A percentile compares a stretch with the other conserved stretches of the same genome.
These are phyloP conservation scores for Fusarium compactum DNA, from an alignment of 2,329 filamentous ascomycete species.

Conservation along the genomic window DNA sequence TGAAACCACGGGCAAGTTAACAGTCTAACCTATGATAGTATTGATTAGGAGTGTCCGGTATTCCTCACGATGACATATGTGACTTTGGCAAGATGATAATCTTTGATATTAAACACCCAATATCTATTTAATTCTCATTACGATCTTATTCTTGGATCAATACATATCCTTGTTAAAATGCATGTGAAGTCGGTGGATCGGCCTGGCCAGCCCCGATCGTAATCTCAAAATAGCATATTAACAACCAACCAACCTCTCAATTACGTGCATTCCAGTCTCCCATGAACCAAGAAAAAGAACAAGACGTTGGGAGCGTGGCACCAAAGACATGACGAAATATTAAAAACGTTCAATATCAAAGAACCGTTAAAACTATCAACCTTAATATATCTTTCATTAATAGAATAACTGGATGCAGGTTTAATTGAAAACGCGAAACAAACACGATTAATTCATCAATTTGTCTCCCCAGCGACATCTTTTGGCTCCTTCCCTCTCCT, in stretches of 20 bases:
- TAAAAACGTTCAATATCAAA: not conserved
- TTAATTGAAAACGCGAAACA: constrained; percentile 41
- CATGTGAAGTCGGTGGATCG: constrained; percentile 23
- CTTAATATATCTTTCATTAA: not conserved
- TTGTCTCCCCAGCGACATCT: constrained; percentile 26
- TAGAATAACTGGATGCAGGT: not conserved
- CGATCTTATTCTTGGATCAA: not conserved
- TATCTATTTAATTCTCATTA: not conserved
- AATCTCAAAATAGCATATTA: constrained; percentile 27
- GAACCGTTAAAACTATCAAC: not conserved
- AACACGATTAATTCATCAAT: constrained; percentile 40
- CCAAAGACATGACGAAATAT: not conserved
- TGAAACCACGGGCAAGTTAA: not conserved
- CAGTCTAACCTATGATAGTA: not conserved
- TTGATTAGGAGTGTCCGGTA: not conserved
- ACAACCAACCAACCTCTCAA: constrained; percentile 29
- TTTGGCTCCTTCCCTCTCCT: constrained; percentile 13
- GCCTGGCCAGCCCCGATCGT: constrained; percentile 18
- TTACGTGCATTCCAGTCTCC: constrained; percentile 21
- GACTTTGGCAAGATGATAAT: no score
- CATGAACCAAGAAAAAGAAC: not conserved
- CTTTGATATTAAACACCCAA: no score
- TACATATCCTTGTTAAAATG: not conserved
- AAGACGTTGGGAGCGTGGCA: not conserved
- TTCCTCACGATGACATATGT: not conserved